Percentiles rank a stretch among this genome's conserved stretches.
Evolutionary conservation across 352 stramenopile genomes (phyloP).

Genomic region (Phytophthora podocarpi): DNA sequence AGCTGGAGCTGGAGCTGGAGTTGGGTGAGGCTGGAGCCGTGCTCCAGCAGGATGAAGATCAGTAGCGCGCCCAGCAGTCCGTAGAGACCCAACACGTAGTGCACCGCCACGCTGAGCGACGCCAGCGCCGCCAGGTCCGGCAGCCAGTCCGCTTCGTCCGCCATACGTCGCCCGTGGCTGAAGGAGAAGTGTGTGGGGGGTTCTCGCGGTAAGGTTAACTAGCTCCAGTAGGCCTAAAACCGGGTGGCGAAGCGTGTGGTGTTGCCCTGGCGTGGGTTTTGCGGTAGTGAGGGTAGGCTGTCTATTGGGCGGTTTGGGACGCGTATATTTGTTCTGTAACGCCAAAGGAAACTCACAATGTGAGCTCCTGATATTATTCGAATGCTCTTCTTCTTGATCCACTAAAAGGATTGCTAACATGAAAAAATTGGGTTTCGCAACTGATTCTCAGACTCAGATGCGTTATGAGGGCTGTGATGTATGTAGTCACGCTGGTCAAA

Average conservation of each 20-base stretch:
- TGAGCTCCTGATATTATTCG: no score
- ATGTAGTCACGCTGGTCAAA: background rate
- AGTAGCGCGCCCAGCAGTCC: conserved; percentile 49
- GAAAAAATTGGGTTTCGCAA: conserved; percentile 26
- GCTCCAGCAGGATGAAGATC: conserved; percentile 44
- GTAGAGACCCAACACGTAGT: conserved; percentile 67
- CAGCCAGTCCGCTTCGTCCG: conserved; percentile 48
- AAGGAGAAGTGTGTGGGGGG: background rate
- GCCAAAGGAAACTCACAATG: conserved; percentile 14
- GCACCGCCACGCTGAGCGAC: conserved; percentile 59
- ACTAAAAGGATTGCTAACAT: conserved; percentile 23
- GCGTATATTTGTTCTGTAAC: no score
- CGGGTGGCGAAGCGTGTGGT: conserved; percentile 10
- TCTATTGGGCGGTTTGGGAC: background rate
- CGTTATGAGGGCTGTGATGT: no score
- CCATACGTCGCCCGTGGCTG: conserved; percentile 28
- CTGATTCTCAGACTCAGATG: conserved; percentile 12
- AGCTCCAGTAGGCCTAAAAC: background rate
- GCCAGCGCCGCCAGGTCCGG: conserved; percentile 65
- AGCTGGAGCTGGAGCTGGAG: background rate
- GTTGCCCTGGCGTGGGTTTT: conserved; percentile 2
- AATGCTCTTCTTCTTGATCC: no score
- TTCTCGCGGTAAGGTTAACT: conserved; percentile 20
- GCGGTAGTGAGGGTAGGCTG: background rate
- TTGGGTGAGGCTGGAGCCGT: conserved; percentile 24